Base-by-base conservation (phyloP, 2,329 filamentous ascomycete genomes). In the Pestalotiopsis sp. region DNA sequence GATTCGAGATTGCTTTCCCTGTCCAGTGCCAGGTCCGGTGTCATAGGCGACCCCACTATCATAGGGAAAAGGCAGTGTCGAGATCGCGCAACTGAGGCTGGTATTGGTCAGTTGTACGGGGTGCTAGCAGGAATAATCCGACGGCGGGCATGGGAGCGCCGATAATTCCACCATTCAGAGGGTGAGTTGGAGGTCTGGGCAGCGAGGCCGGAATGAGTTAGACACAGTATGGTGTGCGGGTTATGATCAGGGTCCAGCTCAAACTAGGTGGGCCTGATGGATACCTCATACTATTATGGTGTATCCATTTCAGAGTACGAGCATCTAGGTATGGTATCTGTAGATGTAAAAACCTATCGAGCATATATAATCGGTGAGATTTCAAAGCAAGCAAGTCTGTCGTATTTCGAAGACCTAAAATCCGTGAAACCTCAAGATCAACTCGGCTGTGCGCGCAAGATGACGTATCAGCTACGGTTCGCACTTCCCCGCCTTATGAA, bases 1-100 rank as follows among this genome's bases (percentile, higher is more conserved):
- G 92, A 77, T 93, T n/a, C 4, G 27, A 20, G n/a, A 62, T 6
- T 23, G 14, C 36, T 45, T 13, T 31, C 27, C 27, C 59, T 62
- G 59, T 62, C 61, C 27, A 31, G 25, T 5, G 31, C 25, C 38
- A 49, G 11, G 14, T 36, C 45, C 31, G 38, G 11, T 38, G 20
- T 20, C 52, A 66, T 66, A 66, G 65, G 67, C 67, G n/a, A 57
- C 63, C 56, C 65, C 65, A 66, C 65, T 52, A 49, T 60, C 45
- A 25, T 41, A 31, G 45, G 13, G 38, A 27, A 31, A 56, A 20
- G 20, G 17, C 41, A 45, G 23, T 56, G 36, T 52, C 17, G 45
- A 9, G 41, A 27, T 25, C 23, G 7, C n/a, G 13, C 5, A 13
- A 25, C 3, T 23, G 70, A 52, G 56, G 64, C 70, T 69, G 67